These are phyloP conservation scores for Nelumbo lutea DNA, from an alignment of 164 flowering plant species.

Conservation along the genomic window DNA sequence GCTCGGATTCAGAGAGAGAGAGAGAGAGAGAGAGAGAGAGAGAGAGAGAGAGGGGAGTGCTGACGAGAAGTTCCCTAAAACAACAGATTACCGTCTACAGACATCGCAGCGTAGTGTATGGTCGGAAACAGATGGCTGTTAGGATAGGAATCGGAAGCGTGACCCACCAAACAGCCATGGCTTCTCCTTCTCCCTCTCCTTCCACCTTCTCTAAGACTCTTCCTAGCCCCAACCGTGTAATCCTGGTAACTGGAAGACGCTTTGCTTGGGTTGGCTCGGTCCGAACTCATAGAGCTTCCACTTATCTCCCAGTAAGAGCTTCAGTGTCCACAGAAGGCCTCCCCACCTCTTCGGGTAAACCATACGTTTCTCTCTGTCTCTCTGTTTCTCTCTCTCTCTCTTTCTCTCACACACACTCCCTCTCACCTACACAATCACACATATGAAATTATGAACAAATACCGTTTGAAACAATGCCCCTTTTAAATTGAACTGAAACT, in stretches of 20 bases:
- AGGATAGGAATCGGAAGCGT: slow-evolving; percentile 24
- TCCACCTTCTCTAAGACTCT: slow-evolving; percentile 13
- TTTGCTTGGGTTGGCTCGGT: slow-evolving; percentile 9
- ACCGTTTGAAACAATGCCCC: not conserved
- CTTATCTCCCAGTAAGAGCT: slow-evolving; percentile 26
- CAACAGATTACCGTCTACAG: not conserved
- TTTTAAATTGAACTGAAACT: not conserved
- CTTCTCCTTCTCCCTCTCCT: slow-evolving; percentile 18
- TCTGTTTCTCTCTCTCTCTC: not conserved
- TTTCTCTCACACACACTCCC: not conserved
- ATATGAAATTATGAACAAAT: not conserved
- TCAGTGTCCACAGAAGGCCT: slow-evolving; percentile 23
- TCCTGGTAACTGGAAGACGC: slow-evolving; percentile 13
- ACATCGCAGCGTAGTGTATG: slow-evolving; percentile 24
- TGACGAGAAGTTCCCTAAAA: not conserved
- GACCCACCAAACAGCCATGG: slow-evolving; percentile 20
- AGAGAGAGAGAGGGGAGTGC: not conserved
- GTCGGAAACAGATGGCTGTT: slow-evolving; percentile 43
- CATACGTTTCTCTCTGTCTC: not conserved
- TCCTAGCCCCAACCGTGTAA: slow-evolving; percentile 16
- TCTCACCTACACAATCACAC: not conserved
- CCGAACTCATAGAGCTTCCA: slow-evolving; percentile 14
- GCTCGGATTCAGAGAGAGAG: not conserved
- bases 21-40: not conserved
- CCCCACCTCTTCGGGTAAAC: slow-evolving; percentile 27